Evolutionary conservation across 2,329 filamentous ascomycete genomes (phyloP), one percentile per base, ranked within the genome.

Genomic region (Fusarium abutilonis): DNA sequence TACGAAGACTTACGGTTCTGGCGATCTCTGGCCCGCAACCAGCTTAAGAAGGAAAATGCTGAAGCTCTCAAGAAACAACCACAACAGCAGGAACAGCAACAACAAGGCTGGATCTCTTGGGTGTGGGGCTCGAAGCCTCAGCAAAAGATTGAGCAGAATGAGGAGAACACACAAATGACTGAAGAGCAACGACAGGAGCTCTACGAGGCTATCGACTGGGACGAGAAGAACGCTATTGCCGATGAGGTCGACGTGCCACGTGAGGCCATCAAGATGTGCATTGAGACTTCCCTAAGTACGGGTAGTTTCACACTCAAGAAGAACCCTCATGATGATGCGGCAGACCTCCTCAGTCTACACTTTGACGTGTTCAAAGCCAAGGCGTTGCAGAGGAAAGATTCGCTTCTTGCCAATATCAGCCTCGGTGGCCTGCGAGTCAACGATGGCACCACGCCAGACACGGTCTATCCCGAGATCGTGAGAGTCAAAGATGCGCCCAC

Each of bases 1-100:
- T 99, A 99, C 73, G 95, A 99, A 75, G 96, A 99, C 73, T 82
- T 99, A 49, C 89, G 95, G 5, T 99, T 99, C 78, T 99, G 95
- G 93, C 86, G 95, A 63, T 98, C 95, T 0, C 75, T 99, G 53
- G 95, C 94, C 28, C 88, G 95, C 21, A 99, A 96, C 67, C 91
- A 99, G 74, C 81, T 99, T 13, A 92, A 92, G 69, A 98, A 97
- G 74, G 95, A 99, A 73, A 96, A 96, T 63, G 89, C 95, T 3
- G 91, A 91, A 31, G 87, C 94, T n/a, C 87, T 94, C 70, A 95
- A 92, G 71, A 83, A 83, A 72, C 79, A 75, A 21, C 74, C 79
- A 46, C 75, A 74, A 51, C 73, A 80, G 70, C 81, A 87, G 53
- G 85, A 89, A 71, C 81, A 87, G 56, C 85, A 89, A 62, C 89